Conservation (phyloP, 352 stramenopile genomes). For the Pythium plurisporium region DNA sequence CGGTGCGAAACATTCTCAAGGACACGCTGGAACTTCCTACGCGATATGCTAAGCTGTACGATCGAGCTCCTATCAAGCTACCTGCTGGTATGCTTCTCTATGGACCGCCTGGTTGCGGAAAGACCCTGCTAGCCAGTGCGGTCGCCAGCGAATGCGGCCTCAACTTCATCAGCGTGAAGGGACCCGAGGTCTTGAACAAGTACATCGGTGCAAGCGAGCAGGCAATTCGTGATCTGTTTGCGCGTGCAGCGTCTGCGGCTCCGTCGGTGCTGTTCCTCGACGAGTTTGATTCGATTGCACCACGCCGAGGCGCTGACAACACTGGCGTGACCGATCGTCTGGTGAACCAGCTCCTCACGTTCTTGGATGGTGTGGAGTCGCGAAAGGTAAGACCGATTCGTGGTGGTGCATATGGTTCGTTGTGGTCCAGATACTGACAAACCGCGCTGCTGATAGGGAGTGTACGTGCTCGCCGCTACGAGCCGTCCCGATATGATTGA, state of each 20-base stretch:
- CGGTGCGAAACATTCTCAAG: slow-evolving; percentile 88
- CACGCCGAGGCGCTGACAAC: slow-evolving; percentile 91
- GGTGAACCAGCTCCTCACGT: slow-evolving; percentile 99
- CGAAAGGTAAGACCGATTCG: neutral
- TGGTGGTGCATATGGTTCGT: neutral
- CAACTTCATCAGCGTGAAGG: slow-evolving; percentile 99
- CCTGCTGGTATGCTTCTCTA: slow-evolving; percentile 99
- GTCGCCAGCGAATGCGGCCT: slow-evolving; percentile 99
- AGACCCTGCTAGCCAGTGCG: slow-evolving; percentile 99
- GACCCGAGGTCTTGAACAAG: slow-evolving; percentile 99
- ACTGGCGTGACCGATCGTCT: slow-evolving; percentile 97
- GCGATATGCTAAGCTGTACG: slow-evolving; percentile 74
- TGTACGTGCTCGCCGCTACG: slow-evolving; percentile 97
- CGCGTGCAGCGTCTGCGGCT: slow-evolving; percentile 85
- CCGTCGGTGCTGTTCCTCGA: slow-evolving; percentile 99
- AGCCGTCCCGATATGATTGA: slow-evolving; percentile 98
- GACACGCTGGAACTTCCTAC: slow-evolving; percentile 87
- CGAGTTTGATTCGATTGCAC: slow-evolving; percentile 99
- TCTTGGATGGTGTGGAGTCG: slow-evolving; percentile 97
- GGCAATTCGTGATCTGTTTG: slow-evolving; percentile 99
- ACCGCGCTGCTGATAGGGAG: slow-evolving; percentile 92
- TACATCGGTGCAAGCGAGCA: slow-evolving; percentile 99
- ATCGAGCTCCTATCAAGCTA: slow-evolving; percentile 95
- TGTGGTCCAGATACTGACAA: neutral
- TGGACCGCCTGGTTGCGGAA: slow-evolving; percentile 98